phyloP scores from a whole-genome alignment of 176 grass and related monocot genomes.

The Paspalum vaginatum region DNA sequence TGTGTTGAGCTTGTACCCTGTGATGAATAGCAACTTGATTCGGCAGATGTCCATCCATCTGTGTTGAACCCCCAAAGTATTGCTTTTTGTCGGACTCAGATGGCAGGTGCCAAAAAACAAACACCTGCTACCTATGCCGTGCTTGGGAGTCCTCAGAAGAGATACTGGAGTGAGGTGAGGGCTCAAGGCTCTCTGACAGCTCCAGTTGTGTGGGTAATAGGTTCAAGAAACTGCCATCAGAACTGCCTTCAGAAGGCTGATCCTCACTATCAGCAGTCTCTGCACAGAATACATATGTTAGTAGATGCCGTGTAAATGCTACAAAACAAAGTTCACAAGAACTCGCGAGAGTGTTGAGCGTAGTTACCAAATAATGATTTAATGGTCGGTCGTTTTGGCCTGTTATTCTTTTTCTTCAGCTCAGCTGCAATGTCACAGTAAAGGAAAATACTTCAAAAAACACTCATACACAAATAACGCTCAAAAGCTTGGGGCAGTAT shows the following conservation, averaged over 20 bases:
- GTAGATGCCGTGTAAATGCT: constrained; percentile 21
- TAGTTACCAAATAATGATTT: constrained; percentile 79
- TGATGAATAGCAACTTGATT: constrained; percentile 17
- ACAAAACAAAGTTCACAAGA: constrained; percentile 8
- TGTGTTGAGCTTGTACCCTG: background rate
- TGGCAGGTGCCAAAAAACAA: constrained; percentile 15
- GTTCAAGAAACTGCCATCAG: constrained; percentile 55
- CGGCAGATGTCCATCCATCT: constrained; percentile 5
- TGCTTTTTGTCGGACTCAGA: background rate
- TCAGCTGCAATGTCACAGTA: constrained; percentile 52
- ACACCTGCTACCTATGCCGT: constrained; percentile 42
- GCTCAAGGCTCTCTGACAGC: constrained; percentile 55
- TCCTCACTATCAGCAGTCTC: constrained; percentile 45
- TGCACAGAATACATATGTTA: constrained; percentile 35
- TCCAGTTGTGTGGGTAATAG: constrained; percentile 56
- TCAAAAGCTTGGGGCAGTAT: constrained; percentile 10
- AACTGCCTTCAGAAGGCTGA: constrained; percentile 48
- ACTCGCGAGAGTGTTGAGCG: background rate
- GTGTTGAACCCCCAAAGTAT: background rate
- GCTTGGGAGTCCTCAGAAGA: constrained; percentile 59
- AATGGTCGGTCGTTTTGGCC: constrained; percentile 67
- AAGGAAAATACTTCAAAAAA: constrained; percentile 1
- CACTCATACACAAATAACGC: background rate
- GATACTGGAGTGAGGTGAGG: constrained; percentile 61
- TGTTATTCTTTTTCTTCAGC: constrained; percentile 67